phyloP scores from a whole-genome alignment of 495 filamentous ascomycete species.

The Penicillium samsonianum region DNA sequence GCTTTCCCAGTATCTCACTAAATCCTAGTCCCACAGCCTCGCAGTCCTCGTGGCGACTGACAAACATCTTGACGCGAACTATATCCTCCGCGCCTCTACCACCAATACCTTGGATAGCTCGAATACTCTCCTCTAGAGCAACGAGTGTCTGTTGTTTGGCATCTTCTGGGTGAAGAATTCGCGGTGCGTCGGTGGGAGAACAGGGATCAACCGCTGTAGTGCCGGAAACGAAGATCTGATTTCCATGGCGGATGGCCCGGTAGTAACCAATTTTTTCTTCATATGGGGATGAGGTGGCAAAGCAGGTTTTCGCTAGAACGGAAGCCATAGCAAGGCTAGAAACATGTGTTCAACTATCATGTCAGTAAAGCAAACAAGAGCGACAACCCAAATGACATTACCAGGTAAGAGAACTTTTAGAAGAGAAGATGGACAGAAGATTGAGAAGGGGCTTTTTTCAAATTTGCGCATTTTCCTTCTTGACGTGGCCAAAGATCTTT shows the following conservation, averaged over 20 bases:
- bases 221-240: constrained; percentile 50
- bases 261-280: constrained; percentile 49
- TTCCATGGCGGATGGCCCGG: constrained; percentile 45
- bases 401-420: not conserved
- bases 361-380: not conserved
- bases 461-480: not conserved
- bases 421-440: not conserved
- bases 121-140: constrained; percentile 42
- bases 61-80: constrained; percentile 45
- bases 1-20: constrained; percentile 35
- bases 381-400: not conserved
- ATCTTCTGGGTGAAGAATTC: constrained; percentile 41
- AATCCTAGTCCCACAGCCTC: constrained; percentile 37
- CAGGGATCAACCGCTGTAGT: constrained; percentile 44
- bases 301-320: constrained; percentile 19
- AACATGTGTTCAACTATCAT: not conserved
- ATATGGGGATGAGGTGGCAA: constrained; percentile 44
- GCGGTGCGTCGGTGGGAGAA: constrained; percentile 35
- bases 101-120: constrained; percentile 43
- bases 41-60: constrained; percentile 39
- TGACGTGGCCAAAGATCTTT: not conserved
- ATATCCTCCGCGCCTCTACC: constrained; percentile 40
- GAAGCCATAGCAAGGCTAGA: not conserved
- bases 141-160: constrained; percentile 42
- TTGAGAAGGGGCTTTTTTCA: not conserved